Evolutionary conservation across 106 monocot genomes (phyloP).

Genomic region (Dendrobium nobile): DNA sequence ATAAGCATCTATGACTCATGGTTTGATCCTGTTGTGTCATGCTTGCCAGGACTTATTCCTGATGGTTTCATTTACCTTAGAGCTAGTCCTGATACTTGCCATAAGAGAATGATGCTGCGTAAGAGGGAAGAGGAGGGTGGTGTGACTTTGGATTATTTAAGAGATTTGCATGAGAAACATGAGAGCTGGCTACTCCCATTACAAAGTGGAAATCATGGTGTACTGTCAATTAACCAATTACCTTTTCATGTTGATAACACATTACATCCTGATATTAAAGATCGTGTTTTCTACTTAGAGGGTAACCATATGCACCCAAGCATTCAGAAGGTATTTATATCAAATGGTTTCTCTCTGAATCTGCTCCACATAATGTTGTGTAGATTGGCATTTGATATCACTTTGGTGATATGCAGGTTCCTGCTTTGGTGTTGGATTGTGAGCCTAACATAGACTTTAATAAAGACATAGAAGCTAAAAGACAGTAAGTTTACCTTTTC

Average conservation of each 20-base stretch:
- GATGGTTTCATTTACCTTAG: conserved; percentile 96
- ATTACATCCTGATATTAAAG: conserved; percentile 87
- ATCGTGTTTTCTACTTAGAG: conserved; percentile 87
- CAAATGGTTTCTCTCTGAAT: no score
- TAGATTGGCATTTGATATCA: not conserved
- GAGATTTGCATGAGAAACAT: conserved; percentile 92
- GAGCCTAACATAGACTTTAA: conserved; percentile 94
- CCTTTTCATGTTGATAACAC: conserved; percentile 55
- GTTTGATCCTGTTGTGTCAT: conserved; percentile 94
- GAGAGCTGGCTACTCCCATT: conserved; percentile 95
- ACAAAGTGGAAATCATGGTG: conserved; percentile 63
- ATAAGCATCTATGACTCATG: conserved; percentile 97
- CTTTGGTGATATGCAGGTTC: conserved; percentile 52
- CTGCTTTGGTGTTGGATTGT: conserved; percentile 93
- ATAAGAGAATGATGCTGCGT: conserved; percentile 85
- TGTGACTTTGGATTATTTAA: conserved; percentile 73
- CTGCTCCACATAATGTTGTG: not conserved
- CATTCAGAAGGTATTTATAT: conserved; percentile 76
- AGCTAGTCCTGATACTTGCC: conserved; percentile 97
- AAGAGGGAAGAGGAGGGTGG: conserved; percentile 87
- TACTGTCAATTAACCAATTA: conserved; percentile 69
- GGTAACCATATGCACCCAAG: conserved; percentile 92
- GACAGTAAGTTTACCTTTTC: conserved; percentile 42
- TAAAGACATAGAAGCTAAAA: conserved; percentile 86
- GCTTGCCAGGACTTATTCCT: conserved; percentile 78